These are phyloP conservation scores for Coemansia sp. DNA, from an alignment of 192 early-diverging fungal species.

Conservation along the genomic window DNA sequence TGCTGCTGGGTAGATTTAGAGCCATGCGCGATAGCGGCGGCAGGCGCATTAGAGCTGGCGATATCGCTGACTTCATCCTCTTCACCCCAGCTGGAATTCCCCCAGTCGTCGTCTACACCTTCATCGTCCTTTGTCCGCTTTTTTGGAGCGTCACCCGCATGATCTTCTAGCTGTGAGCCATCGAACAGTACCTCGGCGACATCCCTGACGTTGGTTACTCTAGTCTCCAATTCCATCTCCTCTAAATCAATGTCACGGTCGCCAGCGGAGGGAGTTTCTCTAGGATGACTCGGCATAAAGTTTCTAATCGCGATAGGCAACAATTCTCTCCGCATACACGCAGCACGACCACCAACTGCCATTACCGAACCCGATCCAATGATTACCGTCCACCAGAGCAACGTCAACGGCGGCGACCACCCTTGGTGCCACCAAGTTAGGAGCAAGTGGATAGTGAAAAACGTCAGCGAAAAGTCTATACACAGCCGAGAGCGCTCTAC, in stretches of 20 bases:
- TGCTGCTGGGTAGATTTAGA: background rate
- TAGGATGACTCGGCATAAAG: conserved; percentile 39
- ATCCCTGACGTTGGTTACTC: background rate
- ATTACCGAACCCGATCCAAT: conserved; percentile 21
- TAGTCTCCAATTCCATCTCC: conserved; percentile 40
- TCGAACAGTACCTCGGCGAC: conserved; percentile 34
- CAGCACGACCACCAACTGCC: conserved; percentile 49
- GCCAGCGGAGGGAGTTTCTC: conserved; percentile 7
- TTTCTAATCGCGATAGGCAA: conserved; percentile 53
- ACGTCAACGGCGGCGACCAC: conserved; percentile 17
- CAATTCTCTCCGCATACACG: conserved; percentile 51
- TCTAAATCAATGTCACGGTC: conserved; percentile 13
- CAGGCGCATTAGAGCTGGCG: background rate
- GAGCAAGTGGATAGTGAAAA: conserved; percentile 45
- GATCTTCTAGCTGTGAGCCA: background rate
- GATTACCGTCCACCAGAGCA: conserved; percentile 40
- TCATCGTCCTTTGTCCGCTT: background rate
- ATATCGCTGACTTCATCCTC: conserved; percentile 10
- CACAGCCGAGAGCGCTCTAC: conserved; percentile 57
- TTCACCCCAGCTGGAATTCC: conserved; percentile 28
- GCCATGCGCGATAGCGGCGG: background rate
- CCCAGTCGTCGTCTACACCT: conserved; percentile 21
- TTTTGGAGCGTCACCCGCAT: background rate
- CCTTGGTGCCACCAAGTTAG: conserved; percentile 40
- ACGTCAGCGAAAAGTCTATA: conserved; percentile 56